A percentile compares a stretch with the other conserved stretches of the same genome.
Conservation (phyloP, 768 basidiomycete genomes). For the Dentipellis sp. region DNA sequence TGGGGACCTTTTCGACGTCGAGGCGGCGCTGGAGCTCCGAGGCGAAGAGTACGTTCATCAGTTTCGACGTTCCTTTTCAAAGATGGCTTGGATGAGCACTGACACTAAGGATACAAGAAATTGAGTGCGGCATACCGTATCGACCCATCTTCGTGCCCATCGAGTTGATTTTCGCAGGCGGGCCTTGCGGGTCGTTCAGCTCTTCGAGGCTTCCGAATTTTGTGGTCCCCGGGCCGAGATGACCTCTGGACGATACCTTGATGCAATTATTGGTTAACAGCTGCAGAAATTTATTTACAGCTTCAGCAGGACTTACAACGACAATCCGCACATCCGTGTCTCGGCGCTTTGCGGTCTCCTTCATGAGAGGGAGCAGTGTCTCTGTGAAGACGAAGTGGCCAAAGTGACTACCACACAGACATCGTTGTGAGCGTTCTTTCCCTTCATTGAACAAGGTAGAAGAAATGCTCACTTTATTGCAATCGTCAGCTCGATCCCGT, state of each 20-base stretch:
- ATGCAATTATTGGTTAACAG: neutral
- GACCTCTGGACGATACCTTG: neutral
- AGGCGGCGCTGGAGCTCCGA: neutral
- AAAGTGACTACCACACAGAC: conserved; percentile 17
- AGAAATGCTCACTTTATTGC: conserved; percentile 30
- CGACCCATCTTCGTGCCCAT: neutral
- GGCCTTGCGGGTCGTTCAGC: neutral
- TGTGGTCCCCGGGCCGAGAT: neutral
- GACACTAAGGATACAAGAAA: neutral
- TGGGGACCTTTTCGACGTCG: neutral
- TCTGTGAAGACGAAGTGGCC: conserved; percentile 20
- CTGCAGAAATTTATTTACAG: neutral
- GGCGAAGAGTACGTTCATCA: neutral
- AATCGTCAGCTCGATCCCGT: conserved; percentile 28
- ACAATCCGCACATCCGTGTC: conserved; percentile 25
- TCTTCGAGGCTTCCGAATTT: neutral
- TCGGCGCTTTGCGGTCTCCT: conserved; percentile 18
- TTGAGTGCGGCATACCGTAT: neutral
- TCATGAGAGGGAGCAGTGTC: conserved; percentile 23
- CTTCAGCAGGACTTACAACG: conserved; percentile 12
- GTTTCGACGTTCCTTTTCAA: neutral
- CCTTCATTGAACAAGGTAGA: neutral
- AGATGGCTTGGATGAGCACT: neutral
- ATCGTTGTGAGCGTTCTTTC: too few relatives aligned
- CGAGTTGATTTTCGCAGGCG: neutral